Percentiles rank a stretch among this genome's conserved stretches.
phyloP scores from a whole-genome alignment of 768 basidiomycete species.

The Leccinum fibrillosum region DNA sequence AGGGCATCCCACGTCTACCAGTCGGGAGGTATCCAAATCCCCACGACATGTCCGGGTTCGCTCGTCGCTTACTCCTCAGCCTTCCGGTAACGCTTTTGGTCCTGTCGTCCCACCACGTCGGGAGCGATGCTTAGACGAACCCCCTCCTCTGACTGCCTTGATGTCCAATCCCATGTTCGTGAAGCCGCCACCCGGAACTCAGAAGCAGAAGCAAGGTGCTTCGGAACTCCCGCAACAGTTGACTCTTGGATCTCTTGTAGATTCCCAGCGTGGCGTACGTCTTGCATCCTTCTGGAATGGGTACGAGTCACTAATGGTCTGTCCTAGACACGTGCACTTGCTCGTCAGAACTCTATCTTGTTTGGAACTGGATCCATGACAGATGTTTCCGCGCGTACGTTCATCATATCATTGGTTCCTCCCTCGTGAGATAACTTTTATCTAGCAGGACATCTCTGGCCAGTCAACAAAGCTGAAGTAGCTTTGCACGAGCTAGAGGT shows the following conservation, averaged over 20 bases:
- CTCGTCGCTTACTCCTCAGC: slow-evolving; percentile 69
- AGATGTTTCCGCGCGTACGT: slow-evolving; percentile 34
- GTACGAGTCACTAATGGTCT: slow-evolving; percentile 2
- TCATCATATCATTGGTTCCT: background rate
- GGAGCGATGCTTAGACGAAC: slow-evolving; percentile 59
- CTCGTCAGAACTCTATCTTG: slow-evolving; percentile 51
- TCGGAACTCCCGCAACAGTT: slow-evolving; percentile 32
- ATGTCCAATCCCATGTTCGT: slow-evolving; percentile 68
- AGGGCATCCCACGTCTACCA: slow-evolving; percentile 19
- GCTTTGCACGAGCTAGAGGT: slow-evolving; percentile 71
- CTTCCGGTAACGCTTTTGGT: slow-evolving; percentile 41
- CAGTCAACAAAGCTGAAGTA: slow-evolving; percentile 56
- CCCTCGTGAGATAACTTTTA: slow-evolving; percentile 14
- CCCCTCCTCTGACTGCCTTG: slow-evolving; percentile 61
- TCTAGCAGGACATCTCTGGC: slow-evolving; percentile 28
- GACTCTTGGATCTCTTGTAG: slow-evolving; percentile 58
- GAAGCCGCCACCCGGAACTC: slow-evolving; percentile 46
- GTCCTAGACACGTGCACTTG: slow-evolving; percentile 45
- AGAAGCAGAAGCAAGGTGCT: slow-evolving; percentile 19
- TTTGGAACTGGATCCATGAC: slow-evolving; percentile 40
- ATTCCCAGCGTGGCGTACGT: slow-evolving; percentile 55
- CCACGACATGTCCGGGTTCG: slow-evolving; percentile 51
- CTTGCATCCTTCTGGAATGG: background rate
- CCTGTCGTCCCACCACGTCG: slow-evolving; percentile 38
- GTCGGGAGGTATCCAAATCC: slow-evolving; percentile 47